Conservation (phyloP, 331 rosid genomes). For the Telfairia occidentalis region DNA sequence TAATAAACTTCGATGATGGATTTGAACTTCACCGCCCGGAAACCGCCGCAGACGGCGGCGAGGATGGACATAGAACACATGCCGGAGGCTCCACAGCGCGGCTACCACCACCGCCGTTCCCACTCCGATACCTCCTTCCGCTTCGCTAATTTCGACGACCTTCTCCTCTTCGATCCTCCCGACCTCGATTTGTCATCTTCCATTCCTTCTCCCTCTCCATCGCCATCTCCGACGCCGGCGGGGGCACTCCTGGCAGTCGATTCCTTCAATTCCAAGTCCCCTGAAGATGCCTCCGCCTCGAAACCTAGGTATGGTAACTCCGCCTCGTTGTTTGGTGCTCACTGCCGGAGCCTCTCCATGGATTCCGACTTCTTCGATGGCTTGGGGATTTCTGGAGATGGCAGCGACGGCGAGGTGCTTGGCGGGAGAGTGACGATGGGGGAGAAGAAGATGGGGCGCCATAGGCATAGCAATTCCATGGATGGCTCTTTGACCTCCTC, state of each 20-base stretch:
- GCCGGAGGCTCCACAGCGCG: slow-evolving; percentile 50
- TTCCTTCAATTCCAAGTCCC: slow-evolving; percentile 15
- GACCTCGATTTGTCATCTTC: slow-evolving; percentile 55
- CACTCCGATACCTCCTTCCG: slow-evolving; percentile 79
- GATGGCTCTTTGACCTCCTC: slow-evolving; percentile 55
- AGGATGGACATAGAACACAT: slow-evolving; percentile 41
- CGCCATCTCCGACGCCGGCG: slow-evolving; percentile 8
- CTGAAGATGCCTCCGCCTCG: slow-evolving; percentile 40
- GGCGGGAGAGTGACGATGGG: slow-evolving; percentile 16
- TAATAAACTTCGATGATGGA: slow-evolving; percentile 24
- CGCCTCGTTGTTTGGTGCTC: slow-evolving; percentile 16
- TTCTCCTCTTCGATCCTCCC: slow-evolving; percentile 69
- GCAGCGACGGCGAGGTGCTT: slow-evolving; percentile 17
- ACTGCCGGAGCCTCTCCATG: slow-evolving; percentile 56
- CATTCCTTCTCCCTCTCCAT: slow-evolving; percentile 39
- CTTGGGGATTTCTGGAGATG: slow-evolving; percentile 25
- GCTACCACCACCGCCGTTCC: slow-evolving; percentile 67
- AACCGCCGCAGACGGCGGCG: slow-evolving; percentile 23
- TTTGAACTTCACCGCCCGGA: slow-evolving; percentile 22
- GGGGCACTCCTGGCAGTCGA: slow-evolving; percentile 28
- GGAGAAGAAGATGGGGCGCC: slow-evolving; percentile 42
- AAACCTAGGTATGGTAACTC: slow-evolving; percentile 14
- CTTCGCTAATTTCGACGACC: slow-evolving; percentile 59
- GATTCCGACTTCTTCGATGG: slow-evolving; percentile 81
- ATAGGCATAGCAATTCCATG: slow-evolving; percentile 77